phyloP scores from a whole-genome alignment of 2,329 filamentous ascomycete species.

The Neonectria ditissima region DNA sequence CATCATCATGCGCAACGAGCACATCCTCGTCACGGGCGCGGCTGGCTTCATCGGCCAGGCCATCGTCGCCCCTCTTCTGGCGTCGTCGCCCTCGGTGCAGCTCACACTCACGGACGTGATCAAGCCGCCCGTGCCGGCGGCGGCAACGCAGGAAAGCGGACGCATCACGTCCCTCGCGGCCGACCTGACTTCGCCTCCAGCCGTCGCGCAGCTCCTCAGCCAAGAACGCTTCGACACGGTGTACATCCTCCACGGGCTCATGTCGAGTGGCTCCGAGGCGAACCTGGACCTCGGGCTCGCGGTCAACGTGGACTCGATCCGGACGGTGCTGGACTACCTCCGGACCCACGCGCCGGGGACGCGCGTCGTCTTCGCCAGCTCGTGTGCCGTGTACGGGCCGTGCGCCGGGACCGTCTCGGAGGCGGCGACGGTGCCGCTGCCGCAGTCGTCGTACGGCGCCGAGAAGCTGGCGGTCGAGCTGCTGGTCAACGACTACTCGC shows the following conservation, averaged over 20 bases:
- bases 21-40: conserved; percentile 72
- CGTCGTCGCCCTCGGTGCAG: conserved; percentile 50
- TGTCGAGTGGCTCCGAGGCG: conserved; percentile 71
- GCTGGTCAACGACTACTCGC: conserved; percentile 50
- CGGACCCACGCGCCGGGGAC: conserved; percentile 59
- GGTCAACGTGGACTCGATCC: conserved; percentile 70
- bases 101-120: conserved; percentile 69
- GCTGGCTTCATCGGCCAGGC: conserved; percentile 74
- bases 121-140: conserved; percentile 60
- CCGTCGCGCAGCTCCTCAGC: conserved; percentile 46
- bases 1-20: conserved; percentile 34
- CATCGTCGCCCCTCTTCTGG: conserved; percentile 66
- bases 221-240: conserved; percentile 55
- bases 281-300: conserved; percentile 66
- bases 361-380: conserved; percentile 68
- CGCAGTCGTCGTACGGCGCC: conserved; percentile 69
- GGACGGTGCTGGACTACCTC: conserved; percentile 64
- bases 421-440: conserved; percentile 52
- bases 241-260: conserved; percentile 73
- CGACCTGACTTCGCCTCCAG: conserved; percentile 38
- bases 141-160: conserved; percentile 47
- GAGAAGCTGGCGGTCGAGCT: conserved; percentile 71
- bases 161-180: conserved; percentile 41
- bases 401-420: conserved; percentile 33
- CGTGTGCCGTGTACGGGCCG: conserved; percentile 69